Evolutionary conservation across 139 green algal genomes (phyloP).

Genomic region (Chlamydomonas urium): DNA sequence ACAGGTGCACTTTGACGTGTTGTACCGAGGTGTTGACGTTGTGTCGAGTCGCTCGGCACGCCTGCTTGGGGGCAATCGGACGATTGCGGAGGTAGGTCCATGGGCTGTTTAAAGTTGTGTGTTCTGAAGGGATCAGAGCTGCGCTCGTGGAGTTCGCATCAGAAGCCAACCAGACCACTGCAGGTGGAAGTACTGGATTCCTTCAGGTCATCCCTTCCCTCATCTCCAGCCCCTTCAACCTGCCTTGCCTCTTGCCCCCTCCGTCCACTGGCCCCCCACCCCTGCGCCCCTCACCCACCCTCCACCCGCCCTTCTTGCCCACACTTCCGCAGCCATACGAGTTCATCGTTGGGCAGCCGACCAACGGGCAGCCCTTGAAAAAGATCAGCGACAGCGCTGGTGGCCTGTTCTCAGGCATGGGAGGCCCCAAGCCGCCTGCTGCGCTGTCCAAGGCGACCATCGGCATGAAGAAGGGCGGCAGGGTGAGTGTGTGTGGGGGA

Average conservation of each 20-base stretch:
- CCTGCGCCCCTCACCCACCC: too few species aligned
- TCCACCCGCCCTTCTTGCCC: not conserved
- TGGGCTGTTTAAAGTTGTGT: too few species aligned
- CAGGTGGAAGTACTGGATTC: too few species aligned
- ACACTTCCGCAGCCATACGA: constrained; percentile 70
- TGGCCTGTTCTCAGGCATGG: constrained; percentile 65
- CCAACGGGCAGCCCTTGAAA: constrained; percentile 22
- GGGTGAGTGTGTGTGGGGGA: constrained; percentile 44
- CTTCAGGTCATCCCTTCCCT: too few species aligned
- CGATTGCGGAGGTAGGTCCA: constrained; percentile 77
- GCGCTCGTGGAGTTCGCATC: too few species aligned
- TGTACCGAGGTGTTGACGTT: constrained; percentile 78
- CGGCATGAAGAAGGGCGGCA: constrained; percentile 86
- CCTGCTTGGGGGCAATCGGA: constrained; percentile 85
- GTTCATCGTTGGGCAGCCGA: constrained; percentile 67
- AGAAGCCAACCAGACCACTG: too few species aligned
- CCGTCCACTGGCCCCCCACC: too few species aligned
- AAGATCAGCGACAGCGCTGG: constrained; percentile 48
- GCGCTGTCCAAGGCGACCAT: constrained; percentile 68
- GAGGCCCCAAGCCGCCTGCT: constrained; percentile 79
- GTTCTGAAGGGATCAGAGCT: too few species aligned
- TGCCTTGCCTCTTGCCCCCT: too few species aligned
- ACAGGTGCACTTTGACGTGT: constrained; percentile 90
- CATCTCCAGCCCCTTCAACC: too few species aligned
- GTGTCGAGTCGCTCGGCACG: constrained; percentile 76